These are phyloP conservation scores for Vigna angularis DNA, from an alignment of 306 rosid genomes.

Conservation along the genomic window DNA sequence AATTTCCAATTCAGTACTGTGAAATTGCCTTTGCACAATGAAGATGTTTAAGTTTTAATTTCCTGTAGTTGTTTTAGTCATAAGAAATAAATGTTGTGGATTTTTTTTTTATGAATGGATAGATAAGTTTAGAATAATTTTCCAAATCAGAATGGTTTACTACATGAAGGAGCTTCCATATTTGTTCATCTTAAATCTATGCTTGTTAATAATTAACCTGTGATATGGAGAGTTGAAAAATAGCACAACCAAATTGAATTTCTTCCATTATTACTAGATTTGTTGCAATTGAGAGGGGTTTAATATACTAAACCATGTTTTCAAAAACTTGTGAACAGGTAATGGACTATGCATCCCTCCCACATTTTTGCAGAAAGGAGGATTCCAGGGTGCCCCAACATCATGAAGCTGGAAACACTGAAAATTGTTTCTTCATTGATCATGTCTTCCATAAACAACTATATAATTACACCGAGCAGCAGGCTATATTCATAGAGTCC, in stretches of 20 bases:
- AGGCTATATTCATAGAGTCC: slow-evolving; percentile 52
- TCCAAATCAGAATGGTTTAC: not conserved
- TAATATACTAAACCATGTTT: slow-evolving; percentile 2
- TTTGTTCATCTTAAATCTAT: not conserved
- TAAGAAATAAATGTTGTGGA: not conserved
- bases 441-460: slow-evolving; percentile 69
- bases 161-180: not conserved
- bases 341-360: slow-evolving; percentile 74
- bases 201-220: not conserved
- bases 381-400: slow-evolving; percentile 59
- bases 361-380: slow-evolving; percentile 68
- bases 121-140: not conserved
- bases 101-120: not conserved
- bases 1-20: not conserved
- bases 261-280: not conserved
- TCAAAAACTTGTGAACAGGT: slow-evolving; percentile 54
- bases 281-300: not conserved
- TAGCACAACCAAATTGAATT: not conserved
- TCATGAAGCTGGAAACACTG: slow-evolving; percentile 47
- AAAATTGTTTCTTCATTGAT: slow-evolving; percentile 66
- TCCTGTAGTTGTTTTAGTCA: not conserved
- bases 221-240: slow-evolving; percentile 10
- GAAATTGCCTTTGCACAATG: not conserved
- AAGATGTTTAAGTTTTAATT: not conserved
- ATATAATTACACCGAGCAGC: slow-evolving; percentile 54